Conservation (phyloP, 306 rosid genomes). For the Echinosophora koreensis region DNA sequence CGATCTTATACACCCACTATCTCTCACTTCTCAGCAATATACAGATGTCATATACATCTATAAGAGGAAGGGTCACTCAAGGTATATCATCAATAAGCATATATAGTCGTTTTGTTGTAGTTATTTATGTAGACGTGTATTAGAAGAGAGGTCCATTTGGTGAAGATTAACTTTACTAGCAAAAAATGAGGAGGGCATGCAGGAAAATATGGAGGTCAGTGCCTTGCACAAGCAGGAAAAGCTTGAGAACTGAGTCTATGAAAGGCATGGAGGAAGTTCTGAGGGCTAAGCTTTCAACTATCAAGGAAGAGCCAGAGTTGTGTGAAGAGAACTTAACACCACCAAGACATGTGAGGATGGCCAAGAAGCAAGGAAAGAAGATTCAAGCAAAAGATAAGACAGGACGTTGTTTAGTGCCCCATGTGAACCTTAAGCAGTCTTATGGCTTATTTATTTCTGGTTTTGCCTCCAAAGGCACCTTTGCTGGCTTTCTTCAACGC, state of each 20-base stretch:
- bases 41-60: constrained; percentile 20
- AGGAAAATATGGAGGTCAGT: constrained; percentile 63
- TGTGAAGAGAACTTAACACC: constrained; percentile 58
- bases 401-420: constrained; percentile 55
- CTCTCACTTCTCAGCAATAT: constrained; percentile 11
- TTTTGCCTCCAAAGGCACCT: constrained; percentile 64
- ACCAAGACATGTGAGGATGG: constrained; percentile 52
- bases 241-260: constrained; percentile 58
- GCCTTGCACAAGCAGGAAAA: constrained; percentile 69
- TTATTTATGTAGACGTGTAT: not conserved
- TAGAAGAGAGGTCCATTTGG: constrained; percentile 13
- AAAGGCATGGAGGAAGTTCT: constrained; percentile 73
- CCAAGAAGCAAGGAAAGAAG: constrained; percentile 61
- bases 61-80: constrained; percentile 42
- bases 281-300: constrained; percentile 77
- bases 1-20: not conserved
- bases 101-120: constrained; percentile 15
- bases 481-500: constrained; percentile 64
- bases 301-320: constrained; percentile 74
- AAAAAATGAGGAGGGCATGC: constrained; percentile 68
- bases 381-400: constrained; percentile 50
- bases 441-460: constrained; percentile 60
- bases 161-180: constrained; percentile 30
- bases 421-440: constrained; percentile 65
- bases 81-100: no score